Evolutionary conservation across 1,284 basidiomycete species (phyloP), one percentile per base, ranked within the genome.

Genomic region (Apiotrichum domesticum): DNA sequence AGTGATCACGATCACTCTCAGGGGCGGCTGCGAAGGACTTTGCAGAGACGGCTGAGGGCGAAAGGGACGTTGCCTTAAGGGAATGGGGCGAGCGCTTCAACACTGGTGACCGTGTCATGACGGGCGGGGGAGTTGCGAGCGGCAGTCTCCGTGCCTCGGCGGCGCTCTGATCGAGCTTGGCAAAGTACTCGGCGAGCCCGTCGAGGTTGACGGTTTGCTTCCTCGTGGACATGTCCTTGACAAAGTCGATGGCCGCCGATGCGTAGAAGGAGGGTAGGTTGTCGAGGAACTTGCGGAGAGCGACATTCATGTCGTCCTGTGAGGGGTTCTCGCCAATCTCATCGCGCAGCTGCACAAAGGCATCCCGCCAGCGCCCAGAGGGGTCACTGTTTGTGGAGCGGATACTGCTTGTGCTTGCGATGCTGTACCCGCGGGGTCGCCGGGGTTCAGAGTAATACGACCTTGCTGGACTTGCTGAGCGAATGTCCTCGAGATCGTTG

Each of bases 171-270:
- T 62, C 60, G 15, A 62, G 55, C 43, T 51, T 51, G 11, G 49
- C 34, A 34, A 62, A 56, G 44, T 58, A 58, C 14, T 46, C 46
- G 10, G 46, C 57, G 29, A 62, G 37, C 11, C 49, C 33, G 46
- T 62, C 60, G 29, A 62, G 46, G 47, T 62, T 62, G 46, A 62
- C 46, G 2, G 15, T 7, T 21, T 39, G 35, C n/a, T 42, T 42
- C n/a, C n/a, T 42, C 11, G 14, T 13, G 35, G 13, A 6, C 35
- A 15, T 14, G n/a, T 49, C 47, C 35, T 43, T 35, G 33, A 59
- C 52, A 32, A 52, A 53, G 46, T 56, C 48, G 8, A 42, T 29
- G 2, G 57, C 60, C 1, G 55, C 57, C 5, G 51, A 41, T 0
- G 45, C 52, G 50, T 58, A 58, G 34, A 48, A 54, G 1, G 60